Conservation (phyloP, 176 grass and related monocot genomes). For the Oryza meridionalis region DNA sequence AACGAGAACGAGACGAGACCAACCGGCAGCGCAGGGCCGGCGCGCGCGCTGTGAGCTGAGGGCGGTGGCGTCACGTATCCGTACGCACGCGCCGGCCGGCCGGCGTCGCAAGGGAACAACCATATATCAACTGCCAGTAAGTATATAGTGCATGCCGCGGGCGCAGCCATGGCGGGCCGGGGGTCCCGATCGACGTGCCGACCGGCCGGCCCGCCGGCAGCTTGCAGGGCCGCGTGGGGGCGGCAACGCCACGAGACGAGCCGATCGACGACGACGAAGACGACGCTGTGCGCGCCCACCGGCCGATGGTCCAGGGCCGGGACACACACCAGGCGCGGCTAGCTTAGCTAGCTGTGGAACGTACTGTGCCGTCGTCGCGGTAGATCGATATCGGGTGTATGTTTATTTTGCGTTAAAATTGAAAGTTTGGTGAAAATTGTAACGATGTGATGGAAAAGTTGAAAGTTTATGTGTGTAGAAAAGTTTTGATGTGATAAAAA, state of each 20-base stretch:
- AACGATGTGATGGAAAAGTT: no score
- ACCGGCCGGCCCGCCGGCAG: background rate
- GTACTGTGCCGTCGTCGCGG: background rate
- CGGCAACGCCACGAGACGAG: background rate
- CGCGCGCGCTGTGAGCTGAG: background rate
- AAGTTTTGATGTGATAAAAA: no score
- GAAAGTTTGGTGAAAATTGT: no score
- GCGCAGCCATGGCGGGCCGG: background rate
- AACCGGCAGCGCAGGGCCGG: background rate
- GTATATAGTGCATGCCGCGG: background rate
- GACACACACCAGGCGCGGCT: background rate
- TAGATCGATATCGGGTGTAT: background rate
- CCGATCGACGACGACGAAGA: background rate
- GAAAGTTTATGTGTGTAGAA: no score
- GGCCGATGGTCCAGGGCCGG: background rate
- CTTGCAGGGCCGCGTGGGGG: background rate
- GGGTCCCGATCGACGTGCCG: background rate
- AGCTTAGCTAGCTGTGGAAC: background rate
- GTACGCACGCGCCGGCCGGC: background rate
- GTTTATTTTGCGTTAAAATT: no score
- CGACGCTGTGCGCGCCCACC: background rate
- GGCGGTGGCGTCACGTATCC: no score
- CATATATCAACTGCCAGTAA: background rate
- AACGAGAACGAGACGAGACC: background rate
- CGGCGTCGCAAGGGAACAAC: conserved; percentile 1